Evolutionary conservation across 371 early-diverging fungal species (phyloP).

Genomic region (Mortierella sp.): DNA sequence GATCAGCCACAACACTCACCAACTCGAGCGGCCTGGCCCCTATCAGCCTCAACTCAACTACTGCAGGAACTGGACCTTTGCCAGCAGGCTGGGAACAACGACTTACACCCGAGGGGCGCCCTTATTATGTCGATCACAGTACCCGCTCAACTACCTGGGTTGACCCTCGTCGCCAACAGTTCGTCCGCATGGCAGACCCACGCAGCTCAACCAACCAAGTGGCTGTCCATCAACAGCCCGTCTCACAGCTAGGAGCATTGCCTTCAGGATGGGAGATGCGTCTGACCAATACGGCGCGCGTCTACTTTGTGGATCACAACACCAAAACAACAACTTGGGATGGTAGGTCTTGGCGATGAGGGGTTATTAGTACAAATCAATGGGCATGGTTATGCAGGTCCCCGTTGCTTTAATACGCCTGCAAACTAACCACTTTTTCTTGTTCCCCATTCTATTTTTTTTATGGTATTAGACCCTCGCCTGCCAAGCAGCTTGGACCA

Average conservation of each 20-base stretch:
- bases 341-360: constrained; percentile 60
- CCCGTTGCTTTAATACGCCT: too few relatives aligned
- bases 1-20: neutral
- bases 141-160: constrained; percentile 98
- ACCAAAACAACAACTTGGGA: constrained; percentile 97
- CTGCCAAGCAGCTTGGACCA: constrained; percentile 94
- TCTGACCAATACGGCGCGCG: constrained; percentile 91
- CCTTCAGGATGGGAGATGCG: constrained; percentile 99
- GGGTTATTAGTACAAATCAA: too few relatives aligned
- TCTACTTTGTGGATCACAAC: constrained; percentile 96
- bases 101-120: constrained; percentile 89
- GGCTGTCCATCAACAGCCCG: constrained; percentile 78
- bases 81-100: constrained; percentile 96
- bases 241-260: constrained; percentile 85
- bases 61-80: constrained; percentile 86
- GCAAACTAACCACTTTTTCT: too few relatives aligned
- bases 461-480: constrained; percentile 76
- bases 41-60: constrained; percentile 62
- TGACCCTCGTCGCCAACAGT: constrained; percentile 85
- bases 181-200: constrained; percentile 58
- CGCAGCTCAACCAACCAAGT: constrained; percentile 68
- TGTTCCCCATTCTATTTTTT: too few relatives aligned
- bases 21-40: neutral
- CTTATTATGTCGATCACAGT: constrained; percentile 98
- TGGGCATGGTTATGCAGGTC: too few relatives aligned